A percentile compares a stretch with the other conserved stretches of the same genome.
Evolutionary conservation across 1,284 basidiomycete species (phyloP).

Genomic region (Tilletia setariae): DNA sequence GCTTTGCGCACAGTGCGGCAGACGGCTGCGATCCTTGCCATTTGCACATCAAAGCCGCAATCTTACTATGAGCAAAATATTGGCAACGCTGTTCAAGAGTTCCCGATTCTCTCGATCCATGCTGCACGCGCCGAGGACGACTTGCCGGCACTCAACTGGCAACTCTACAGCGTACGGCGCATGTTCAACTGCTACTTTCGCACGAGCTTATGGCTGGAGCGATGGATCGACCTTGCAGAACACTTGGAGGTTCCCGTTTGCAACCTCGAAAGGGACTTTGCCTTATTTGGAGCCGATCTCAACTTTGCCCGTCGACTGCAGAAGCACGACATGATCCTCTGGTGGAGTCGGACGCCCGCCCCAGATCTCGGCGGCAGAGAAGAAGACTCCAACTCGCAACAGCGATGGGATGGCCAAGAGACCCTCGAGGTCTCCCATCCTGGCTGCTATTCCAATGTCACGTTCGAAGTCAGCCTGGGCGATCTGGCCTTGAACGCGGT

Average conservation of each 20-base stretch:
- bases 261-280: slow-evolving; percentile 85
- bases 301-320: slow-evolving; percentile 82
- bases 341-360: slow-evolving; percentile 78
- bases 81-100: slow-evolving; percentile 67
- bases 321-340: slow-evolving; percentile 84
- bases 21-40: slow-evolving; percentile 69
- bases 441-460: slow-evolving; percentile 89
- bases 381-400: slow-evolving; percentile 70
- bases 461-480: slow-evolving; percentile 80
- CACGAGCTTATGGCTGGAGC: slow-evolving; percentile 74
- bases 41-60: slow-evolving; percentile 82
- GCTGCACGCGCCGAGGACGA: slow-evolving; percentile 71
- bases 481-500: slow-evolving; percentile 94
- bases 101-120: slow-evolving; percentile 83
- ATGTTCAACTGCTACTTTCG: slow-evolving; percentile 81
- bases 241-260: slow-evolving; percentile 88
- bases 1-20: slow-evolving; percentile 64
- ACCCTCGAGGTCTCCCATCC: slow-evolving; percentile 82
- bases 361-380: slow-evolving; percentile 94
- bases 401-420: slow-evolving; percentile 58
- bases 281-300: slow-evolving; percentile 81
- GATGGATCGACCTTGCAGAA: slow-evolving; percentile 75
- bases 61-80: slow-evolving; percentile 76
- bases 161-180: slow-evolving; percentile 60
- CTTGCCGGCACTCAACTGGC: slow-evolving; percentile 59